Percentiles rank a stretch among this genome's conserved stretches.
Evolutionary conservation across 1,284 basidiomycete species (phyloP).

Genomic region (Apiotrichum gracile): DNA sequence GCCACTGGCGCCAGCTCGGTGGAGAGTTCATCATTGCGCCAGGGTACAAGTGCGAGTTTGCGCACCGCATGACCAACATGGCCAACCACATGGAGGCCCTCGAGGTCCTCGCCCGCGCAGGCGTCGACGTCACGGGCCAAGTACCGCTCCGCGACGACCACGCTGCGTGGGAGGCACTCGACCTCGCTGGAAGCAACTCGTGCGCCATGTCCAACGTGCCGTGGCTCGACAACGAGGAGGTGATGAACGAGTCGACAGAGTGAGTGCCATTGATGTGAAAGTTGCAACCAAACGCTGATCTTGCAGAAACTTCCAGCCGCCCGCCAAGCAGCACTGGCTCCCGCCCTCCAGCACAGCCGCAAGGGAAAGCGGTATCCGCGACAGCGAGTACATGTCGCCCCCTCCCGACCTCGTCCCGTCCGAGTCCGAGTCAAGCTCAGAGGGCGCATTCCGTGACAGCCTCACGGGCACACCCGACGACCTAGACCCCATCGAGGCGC

Average conservation of each 20-base stretch:
- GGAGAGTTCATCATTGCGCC: conserved; percentile 44
- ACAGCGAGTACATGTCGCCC: not conserved
- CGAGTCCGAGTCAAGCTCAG: not conserved
- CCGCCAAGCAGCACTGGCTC: no score
- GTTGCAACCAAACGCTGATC: no score
- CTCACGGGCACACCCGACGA: not conserved
- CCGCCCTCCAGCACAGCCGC: no score
- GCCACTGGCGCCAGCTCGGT: conserved; percentile 41
- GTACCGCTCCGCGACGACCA: no score
- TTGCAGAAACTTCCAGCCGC: no score
- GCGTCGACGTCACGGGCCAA: not conserved
- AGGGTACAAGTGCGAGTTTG: conserved; percentile 40
- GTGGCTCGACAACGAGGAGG: no score
- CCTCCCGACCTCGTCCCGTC: not conserved
- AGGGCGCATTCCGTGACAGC: not conserved
- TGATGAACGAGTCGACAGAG: no score
- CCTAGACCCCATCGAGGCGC: conserved; percentile 8
- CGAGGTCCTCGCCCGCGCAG: conserved; percentile 16
- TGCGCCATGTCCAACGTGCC: no score
- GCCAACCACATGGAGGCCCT: conserved; percentile 45
- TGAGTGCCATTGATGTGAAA: no score
- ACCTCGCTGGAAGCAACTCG: no score
- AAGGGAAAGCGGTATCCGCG: not conserved
- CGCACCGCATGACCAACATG: conserved; percentile 44
- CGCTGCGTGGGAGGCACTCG: no score